phyloP scores from a whole-genome alignment of 768 basidiomycete genomes.

The Suillus discolor region DNA sequence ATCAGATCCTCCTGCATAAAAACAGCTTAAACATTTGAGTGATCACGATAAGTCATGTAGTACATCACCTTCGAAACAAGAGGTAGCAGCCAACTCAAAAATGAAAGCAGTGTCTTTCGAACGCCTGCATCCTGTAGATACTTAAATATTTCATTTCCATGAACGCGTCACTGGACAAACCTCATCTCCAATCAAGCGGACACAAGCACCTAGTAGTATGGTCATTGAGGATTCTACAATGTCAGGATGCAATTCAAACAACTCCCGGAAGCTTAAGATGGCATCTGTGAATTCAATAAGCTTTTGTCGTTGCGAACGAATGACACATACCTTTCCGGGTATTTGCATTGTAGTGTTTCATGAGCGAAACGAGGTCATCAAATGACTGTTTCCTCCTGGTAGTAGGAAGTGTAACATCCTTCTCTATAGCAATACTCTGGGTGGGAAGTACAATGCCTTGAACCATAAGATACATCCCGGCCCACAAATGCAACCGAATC shows the following conservation, averaged over 20 bases:
- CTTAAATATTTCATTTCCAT: constrained; percentile 8
- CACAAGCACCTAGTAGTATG: constrained; percentile 57
- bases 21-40: constrained; percentile 13
- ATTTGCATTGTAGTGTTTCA: constrained; percentile 84
- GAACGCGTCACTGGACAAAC: constrained; percentile 41
- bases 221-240: constrained; percentile 56
- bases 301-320: background rate
- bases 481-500: background rate
- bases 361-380: constrained; percentile 71
- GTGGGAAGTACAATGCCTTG: constrained; percentile 88
- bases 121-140: constrained; percentile 71
- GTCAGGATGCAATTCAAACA: constrained; percentile 63
- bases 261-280: constrained; percentile 68
- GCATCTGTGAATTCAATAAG: constrained; percentile 54
- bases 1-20: constrained; percentile 58
- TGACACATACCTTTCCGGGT: constrained; percentile 65
- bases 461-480: background rate
- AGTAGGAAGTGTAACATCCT: constrained; percentile 58
- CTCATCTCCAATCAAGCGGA: constrained; percentile 82
- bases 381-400: constrained; percentile 79
- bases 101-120: constrained; percentile 67
- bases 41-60: background rate
- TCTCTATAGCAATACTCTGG: constrained; percentile 72
- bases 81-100: constrained; percentile 75
- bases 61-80: constrained; percentile 56